Conservation (phyloP, 2,329 filamentous ascomycete genomes). For the Coniella lustricola region DNA sequence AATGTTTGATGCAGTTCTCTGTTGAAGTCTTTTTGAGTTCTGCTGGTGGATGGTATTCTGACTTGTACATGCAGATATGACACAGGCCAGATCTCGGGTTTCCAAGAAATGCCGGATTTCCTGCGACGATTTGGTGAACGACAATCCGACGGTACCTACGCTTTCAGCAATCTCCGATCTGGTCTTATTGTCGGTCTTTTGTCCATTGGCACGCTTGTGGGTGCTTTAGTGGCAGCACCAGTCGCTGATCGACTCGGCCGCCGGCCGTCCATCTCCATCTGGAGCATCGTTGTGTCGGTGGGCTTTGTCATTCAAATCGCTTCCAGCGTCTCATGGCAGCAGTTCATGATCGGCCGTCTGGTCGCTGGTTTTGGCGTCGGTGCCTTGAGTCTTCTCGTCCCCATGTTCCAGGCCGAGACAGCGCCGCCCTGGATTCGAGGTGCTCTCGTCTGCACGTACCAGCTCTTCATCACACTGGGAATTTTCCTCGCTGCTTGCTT, state of each 20-base stretch:
- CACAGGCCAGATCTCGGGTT: slow-evolving; percentile 49
- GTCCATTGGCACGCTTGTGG: slow-evolving; percentile 54
- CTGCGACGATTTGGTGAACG: slow-evolving; percentile 41
- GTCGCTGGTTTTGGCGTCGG: slow-evolving; percentile 63
- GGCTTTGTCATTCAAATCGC: slow-evolving; percentile 64
- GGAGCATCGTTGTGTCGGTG: slow-evolving; percentile 52
- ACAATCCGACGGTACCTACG: slow-evolving; percentile 29
- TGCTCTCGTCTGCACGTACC: slow-evolving; percentile 58
- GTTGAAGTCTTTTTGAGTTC: not conserved
- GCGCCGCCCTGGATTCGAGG: slow-evolving; percentile 61
- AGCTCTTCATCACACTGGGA: slow-evolving; percentile 66
- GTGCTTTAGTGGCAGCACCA: slow-evolving; percentile 52
- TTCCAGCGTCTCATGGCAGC: slow-evolving; percentile 49
- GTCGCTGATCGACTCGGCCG: slow-evolving; percentile 61
- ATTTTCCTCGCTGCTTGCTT: slow-evolving; percentile 54
- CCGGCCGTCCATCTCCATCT: slow-evolving; percentile 53
- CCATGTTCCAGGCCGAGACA: slow-evolving; percentile 70
- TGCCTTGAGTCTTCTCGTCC: slow-evolving; percentile 54
- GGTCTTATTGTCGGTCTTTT: slow-evolving; percentile 54
- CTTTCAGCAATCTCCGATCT: slow-evolving; percentile 46
- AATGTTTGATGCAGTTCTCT: too few relatives aligned
- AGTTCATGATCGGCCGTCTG: slow-evolving; percentile 58
- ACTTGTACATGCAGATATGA: slow-evolving; percentile 36
- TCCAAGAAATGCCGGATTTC: slow-evolving; percentile 53
- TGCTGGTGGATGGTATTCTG: slow-evolving; percentile 11